phyloP scores from a whole-genome alignment of 2,329 filamentous ascomycete species.

The Xenoacremonium recifei region DNA sequence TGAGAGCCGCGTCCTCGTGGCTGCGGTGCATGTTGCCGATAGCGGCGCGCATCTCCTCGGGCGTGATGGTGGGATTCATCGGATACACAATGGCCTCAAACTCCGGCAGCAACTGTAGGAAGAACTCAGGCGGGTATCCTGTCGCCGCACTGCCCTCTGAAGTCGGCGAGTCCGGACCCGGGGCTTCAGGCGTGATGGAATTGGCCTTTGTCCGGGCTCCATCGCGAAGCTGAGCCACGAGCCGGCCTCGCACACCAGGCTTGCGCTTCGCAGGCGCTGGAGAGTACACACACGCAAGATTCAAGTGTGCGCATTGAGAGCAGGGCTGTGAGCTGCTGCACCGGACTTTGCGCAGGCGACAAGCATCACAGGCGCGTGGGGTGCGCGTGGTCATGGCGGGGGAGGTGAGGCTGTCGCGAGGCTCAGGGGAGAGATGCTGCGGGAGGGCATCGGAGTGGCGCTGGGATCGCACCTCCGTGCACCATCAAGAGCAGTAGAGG shows the following conservation, averaged over 20 bases:
- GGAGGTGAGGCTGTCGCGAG: background rate
- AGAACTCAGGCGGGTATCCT: slow-evolving; percentile 30
- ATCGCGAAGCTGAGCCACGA: slow-evolving; percentile 35
- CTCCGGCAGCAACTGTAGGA: slow-evolving; percentile 30
- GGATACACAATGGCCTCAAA: slow-evolving; percentile 37
- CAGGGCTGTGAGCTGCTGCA: slow-evolving; percentile 35
- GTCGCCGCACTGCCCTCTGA: slow-evolving; percentile 9
- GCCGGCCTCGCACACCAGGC: slow-evolving; percentile 32
- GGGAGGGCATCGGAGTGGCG: no score
- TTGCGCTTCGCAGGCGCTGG: slow-evolving; percentile 32
- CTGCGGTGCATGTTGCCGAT: slow-evolving; percentile 32
- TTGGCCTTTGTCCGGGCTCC: slow-evolving; percentile 8
- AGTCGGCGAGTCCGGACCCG: background rate
- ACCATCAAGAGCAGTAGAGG: no score
- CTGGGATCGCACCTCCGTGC: no score
- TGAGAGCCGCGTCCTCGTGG: slow-evolving; percentile 34
- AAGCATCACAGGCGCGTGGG: slow-evolving; percentile 36
- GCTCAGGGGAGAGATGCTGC: no score
- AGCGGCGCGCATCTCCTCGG: slow-evolving; percentile 29
- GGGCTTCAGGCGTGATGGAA: background rate
- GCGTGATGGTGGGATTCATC: slow-evolving; percentile 33
- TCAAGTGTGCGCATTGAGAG: slow-evolving; percentile 35
- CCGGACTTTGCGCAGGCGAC: slow-evolving; percentile 37
- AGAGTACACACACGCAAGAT: slow-evolving; percentile 33
- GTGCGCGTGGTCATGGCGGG: slow-evolving; percentile 10